Evolutionary conservation across 2,329 filamentous ascomycete genomes (phyloP).

Genomic region (Fusarium hainanense): DNA sequence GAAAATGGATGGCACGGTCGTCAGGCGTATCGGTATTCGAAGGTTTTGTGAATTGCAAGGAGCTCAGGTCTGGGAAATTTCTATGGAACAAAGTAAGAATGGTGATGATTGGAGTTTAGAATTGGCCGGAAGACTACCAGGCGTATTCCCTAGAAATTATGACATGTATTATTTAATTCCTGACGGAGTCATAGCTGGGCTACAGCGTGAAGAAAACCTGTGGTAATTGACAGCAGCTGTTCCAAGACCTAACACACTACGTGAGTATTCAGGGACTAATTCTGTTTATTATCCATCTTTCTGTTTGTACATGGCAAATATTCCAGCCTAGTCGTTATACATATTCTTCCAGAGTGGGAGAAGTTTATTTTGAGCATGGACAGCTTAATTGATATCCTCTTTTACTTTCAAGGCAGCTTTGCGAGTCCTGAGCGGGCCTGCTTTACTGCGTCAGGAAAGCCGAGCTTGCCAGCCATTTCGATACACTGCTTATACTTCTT

Average conservation of each 20-base stretch:
- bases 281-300: background rate
- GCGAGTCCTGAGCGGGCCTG: constrained; percentile 65
- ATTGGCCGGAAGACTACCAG: background rate
- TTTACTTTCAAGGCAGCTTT: constrained; percentile 41
- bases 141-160: constrained; percentile 8
- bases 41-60: constrained; percentile 28
- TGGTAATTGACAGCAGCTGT: background rate
- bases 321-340: constrained; percentile 4
- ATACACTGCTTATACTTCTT: constrained; percentile 76
- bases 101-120: constrained; percentile 12
- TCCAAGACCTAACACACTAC: background rate
- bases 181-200: background rate
- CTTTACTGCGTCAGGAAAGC: constrained; percentile 62
- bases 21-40: constrained; percentile 32
- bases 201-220: background rate
- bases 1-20: constrained; percentile 13
- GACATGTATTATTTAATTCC: constrained; percentile 1
- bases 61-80: constrained; percentile 39
- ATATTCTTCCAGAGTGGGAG: background rate
- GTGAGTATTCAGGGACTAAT: background rate
- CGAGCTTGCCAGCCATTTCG: constrained; percentile 66
- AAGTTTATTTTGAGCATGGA: background rate
- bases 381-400: background rate
- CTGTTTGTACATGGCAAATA: constrained; percentile 26
- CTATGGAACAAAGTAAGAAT: constrained; percentile 16